A percentile compares a stretch with the other conserved stretches of the same genome.
These are phyloP conservation scores for Neofusicoccum sp. DNA, from an alignment of 2,329 filamentous ascomycete species.

Conservation along the genomic window DNA sequence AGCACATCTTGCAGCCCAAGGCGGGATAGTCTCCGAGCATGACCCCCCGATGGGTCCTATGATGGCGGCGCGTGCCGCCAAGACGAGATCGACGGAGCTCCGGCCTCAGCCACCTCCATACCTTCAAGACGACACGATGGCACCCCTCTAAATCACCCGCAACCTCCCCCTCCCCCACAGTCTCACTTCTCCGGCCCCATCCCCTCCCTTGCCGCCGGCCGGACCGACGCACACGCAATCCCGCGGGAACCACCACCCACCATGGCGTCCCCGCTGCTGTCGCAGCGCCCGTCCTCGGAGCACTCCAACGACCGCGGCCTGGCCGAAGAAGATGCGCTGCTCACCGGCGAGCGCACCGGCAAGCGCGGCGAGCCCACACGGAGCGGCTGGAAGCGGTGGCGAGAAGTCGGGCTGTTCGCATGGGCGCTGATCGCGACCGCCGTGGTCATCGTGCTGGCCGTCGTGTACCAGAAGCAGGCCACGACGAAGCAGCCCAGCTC, in stretches of 20 bases:
- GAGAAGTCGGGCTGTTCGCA: slow-evolving; percentile 72
- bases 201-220: background rate
- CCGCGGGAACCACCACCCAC: slow-evolving; percentile 13
- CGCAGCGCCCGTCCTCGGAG: slow-evolving; percentile 56
- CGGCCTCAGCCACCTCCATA: background rate
- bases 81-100: slow-evolving; percentile 13
- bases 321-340: slow-evolving; percentile 62
- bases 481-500: slow-evolving; percentile 30
- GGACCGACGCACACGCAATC: background rate
- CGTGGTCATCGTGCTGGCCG: slow-evolving; percentile 73
- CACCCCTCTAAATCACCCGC: background rate
- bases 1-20: background rate
- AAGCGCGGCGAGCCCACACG: slow-evolving; percentile 17
- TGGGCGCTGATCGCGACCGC: slow-evolving; percentile 83
- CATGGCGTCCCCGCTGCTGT: slow-evolving; percentile 50
- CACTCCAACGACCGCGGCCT: slow-evolving; percentile 55
- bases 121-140: background rate
- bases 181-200: background rate
- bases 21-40: background rate
- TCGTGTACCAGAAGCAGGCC: slow-evolving; percentile 70
- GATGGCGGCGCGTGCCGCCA: slow-evolving; percentile 14
- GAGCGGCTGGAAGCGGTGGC: slow-evolving; percentile 57
- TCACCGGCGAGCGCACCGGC: slow-evolving; percentile 52
- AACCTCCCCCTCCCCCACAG: background rate
- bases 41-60: background rate